Evolutionary conservation across 768 basidiomycete species (phyloP).

Genomic region (Russula sp.): DNA sequence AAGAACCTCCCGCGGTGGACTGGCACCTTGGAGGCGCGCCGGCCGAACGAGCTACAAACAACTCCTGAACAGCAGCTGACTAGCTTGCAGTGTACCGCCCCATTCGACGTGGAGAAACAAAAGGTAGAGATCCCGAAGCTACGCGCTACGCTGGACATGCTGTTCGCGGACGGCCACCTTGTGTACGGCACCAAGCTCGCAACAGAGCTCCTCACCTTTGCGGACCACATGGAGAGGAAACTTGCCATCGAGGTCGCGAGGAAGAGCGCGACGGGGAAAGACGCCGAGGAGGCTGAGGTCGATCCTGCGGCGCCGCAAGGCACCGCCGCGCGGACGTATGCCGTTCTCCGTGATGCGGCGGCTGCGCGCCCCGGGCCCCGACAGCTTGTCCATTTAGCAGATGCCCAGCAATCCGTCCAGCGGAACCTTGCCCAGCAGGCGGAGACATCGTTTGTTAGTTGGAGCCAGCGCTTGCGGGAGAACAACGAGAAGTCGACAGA

Average conservation of each 20-base stretch:
- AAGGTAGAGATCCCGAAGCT: slow-evolving; percentile 17
- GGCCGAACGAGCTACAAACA: background rate
- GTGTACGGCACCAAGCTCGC: slow-evolving; percentile 4
- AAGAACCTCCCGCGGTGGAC: slow-evolving; percentile 12
- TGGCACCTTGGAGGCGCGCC: background rate
- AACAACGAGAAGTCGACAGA: background rate
- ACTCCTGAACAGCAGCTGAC: background rate
- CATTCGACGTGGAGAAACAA: slow-evolving; percentile 17
- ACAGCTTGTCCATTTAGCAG: slow-evolving; percentile 18
- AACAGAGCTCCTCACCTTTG: slow-evolving; percentile 16
- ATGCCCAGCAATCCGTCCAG: slow-evolving; percentile 19
- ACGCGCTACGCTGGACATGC: slow-evolving; percentile 11
- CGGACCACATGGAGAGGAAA: slow-evolving; percentile 5
- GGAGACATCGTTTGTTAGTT: background rate
- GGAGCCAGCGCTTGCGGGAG: background rate
- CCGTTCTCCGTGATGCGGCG: background rate
- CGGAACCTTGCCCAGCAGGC: slow-evolving; percentile 1
- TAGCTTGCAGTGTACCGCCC: background rate
- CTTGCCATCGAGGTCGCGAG: background rate
- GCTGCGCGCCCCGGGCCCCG: background rate
- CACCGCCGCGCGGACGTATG: background rate
- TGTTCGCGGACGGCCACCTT: slow-evolving; percentile 16
- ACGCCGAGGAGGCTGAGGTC: background rate
- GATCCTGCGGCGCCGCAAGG: background rate
- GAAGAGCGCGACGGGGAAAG: background rate